Base-by-base conservation (phyloP, 2,329 filamentous ascomycete genomes). In the Fusarium euwallaceae region DNA sequence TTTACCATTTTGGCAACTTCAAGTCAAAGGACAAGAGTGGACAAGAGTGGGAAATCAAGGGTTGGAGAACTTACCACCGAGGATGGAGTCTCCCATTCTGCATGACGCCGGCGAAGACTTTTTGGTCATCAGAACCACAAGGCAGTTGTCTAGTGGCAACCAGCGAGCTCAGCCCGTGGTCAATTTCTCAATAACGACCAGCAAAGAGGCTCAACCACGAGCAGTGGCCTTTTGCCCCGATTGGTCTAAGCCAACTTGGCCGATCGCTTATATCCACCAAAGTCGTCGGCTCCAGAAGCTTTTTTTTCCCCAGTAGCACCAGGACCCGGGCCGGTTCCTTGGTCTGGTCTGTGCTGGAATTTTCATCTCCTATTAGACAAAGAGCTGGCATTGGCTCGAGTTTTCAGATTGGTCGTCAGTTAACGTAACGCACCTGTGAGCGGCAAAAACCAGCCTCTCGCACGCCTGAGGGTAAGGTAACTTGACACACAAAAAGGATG, bases 151-250 rank as follows among this genome's bases (percentile, higher is more conserved):
- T 61, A 72, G 67, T 53, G 66, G 66, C 45, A 64, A 70, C 43
- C 29, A 72, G 39, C 64, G 34, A 43, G 60, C 29, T 32, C 64
- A 66, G 53, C 34, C 56, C 48, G 29, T 37, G 65, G 36, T 62
- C 39, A 60, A 61, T 55, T 58, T 29, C 11, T 67, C 61, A 66
- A 67, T 67, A 72, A 55, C 32, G 68, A 73, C 59, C 67, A 39
- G 36, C 45, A 67, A 70, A 56, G 65, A 64, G 69, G 68, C 65
- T 70, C 48, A 75, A 67, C 70, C 76, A 79, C 74, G 76, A 70
- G 71, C 69, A 65, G 71, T 65, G 51, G 71, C 29, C 55, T 69
- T 76, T 77, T 77, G 69, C 56, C 72, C 76, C 77, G 77, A 79
- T 79, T 79, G 78, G 76, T 24, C 70, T 64, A 56, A 71, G 72